A percentile compares a stretch with the other conserved stretches of the same genome.
Evolutionary conservation across 2,329 filamentous ascomycete genomes (phyloP).

Genomic region (Xylariaceae sp.): DNA sequence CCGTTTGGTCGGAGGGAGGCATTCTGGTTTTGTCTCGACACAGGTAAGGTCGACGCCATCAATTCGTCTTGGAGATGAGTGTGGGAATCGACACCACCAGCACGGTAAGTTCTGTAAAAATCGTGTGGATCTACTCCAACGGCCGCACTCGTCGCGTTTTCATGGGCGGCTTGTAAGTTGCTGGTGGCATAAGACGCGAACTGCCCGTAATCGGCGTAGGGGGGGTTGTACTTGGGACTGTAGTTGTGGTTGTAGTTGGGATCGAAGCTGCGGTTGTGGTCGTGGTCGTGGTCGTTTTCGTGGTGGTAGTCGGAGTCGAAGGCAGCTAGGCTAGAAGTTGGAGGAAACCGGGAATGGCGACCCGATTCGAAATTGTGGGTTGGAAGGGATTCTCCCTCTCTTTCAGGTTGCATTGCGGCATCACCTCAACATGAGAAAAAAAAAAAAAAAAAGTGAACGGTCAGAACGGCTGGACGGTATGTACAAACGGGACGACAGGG

Average conservation of each 20-base stretch:
- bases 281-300: slow-evolving; percentile 34
- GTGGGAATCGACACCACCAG: slow-evolving; percentile 20
- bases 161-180: slow-evolving; percentile 43
- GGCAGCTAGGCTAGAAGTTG: not conserved
- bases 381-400: slow-evolving; percentile 45
- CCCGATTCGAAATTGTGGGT: slow-evolving; percentile 37
- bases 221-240: slow-evolving; percentile 27
- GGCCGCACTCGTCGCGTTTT: slow-evolving; percentile 42
- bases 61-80: slow-evolving; percentile 41
- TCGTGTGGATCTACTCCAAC: slow-evolving; percentile 55
- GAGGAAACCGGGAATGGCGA: not conserved
- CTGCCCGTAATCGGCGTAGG: slow-evolving; percentile 15
- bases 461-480: too few species aligned
- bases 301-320: not conserved
- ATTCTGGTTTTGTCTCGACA: slow-evolving; percentile 47
- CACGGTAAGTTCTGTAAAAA: slow-evolving; percentile 56
- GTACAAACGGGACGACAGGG: not conserved
- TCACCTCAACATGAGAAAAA: not conserved
- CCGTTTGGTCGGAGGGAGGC: slow-evolving; percentile 52
- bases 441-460: not conserved
- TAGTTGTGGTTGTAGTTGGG: slow-evolving; percentile 27
- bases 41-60: slow-evolving; percentile 45
- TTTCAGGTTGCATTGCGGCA: slow-evolving; percentile 40
- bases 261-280: slow-evolving; percentile 29
- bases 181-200: slow-evolving; percentile 42